phyloP scores from a whole-genome alignment of 306 rosid species.

The Boehmeria nivea region DNA sequence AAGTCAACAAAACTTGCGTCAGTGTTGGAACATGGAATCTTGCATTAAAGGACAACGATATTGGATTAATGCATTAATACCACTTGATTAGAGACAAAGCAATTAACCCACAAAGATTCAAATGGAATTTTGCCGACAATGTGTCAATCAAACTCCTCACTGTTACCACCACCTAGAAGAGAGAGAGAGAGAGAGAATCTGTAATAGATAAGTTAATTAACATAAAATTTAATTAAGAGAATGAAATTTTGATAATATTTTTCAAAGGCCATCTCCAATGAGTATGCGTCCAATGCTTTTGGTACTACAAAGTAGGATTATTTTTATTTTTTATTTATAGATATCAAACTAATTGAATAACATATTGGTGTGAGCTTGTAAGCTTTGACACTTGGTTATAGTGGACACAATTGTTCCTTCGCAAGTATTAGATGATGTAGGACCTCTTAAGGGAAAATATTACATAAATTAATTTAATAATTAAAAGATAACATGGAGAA shows the following conservation, averaged over 20 bases:
- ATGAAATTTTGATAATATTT: slow-evolving; percentile 8
- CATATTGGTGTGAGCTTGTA: not conserved
- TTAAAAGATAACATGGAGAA: not conserved
- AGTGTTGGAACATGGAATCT: slow-evolving; percentile 2
- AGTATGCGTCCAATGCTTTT: slow-evolving; percentile 20
- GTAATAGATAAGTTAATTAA: not conserved
- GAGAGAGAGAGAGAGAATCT: not conserved
- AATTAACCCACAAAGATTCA: slow-evolving; percentile 17
- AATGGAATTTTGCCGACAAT: slow-evolving; percentile 19
- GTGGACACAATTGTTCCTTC: not conserved
- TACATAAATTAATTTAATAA: too few species aligned
- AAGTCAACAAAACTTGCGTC: slow-evolving; percentile 7
- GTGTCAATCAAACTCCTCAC: slow-evolving; percentile 14
- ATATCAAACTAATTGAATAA: not conserved
- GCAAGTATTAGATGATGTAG: not conserved
- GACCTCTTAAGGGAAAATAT: not conserved
- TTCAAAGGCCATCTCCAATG: slow-evolving; percentile 12
- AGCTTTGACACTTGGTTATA: not conserved
- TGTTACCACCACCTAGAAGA: slow-evolving; percentile 5
- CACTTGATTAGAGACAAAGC: slow-evolving; percentile 32
- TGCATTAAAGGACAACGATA: slow-evolving; percentile 8
- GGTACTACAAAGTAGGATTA: slow-evolving; percentile 11
- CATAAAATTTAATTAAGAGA: not conserved
- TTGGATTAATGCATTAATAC: slow-evolving; percentile 12
- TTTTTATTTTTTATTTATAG: not conserved